phyloP scores from a whole-genome alignment of 208 protist genomes.

The Strigomonas galati region DNA sequence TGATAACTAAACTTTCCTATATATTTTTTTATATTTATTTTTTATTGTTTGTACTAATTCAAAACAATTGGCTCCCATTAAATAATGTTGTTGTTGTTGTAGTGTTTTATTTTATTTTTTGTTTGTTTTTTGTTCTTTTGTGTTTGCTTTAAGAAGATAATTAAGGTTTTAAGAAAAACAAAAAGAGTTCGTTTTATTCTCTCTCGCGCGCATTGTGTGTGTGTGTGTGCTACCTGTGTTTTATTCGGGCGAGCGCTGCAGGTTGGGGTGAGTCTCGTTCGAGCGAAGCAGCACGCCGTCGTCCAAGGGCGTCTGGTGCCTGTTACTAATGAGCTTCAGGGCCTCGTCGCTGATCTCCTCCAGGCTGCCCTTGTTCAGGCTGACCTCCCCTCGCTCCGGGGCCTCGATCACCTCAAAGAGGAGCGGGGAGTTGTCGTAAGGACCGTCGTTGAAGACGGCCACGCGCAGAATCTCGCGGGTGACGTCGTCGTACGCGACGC shows the following conservation, averaged over 20 bases:
- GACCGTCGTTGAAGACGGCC: constrained; percentile 73
- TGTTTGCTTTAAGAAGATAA: neutral
- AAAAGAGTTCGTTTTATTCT: too few species aligned
- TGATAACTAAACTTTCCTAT: constrained; percentile 1
- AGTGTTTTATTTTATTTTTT: neutral
- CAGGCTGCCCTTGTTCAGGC: constrained; percentile 40
- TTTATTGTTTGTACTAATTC: constrained; percentile 1
- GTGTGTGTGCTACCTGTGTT: neutral
- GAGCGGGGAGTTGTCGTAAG: constrained; percentile 81
- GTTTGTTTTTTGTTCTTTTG: neutral
- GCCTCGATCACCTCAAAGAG: constrained; percentile 87
- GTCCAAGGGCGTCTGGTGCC: constrained; percentile 83
- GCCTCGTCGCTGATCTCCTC: constrained; percentile 59
- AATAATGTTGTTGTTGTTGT: neutral
- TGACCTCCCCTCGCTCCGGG: constrained; percentile 88
- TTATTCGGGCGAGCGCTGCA: constrained; percentile 83
- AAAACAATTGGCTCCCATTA: too few species aligned
- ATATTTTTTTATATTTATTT: constrained; percentile 20
- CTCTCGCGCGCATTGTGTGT: neutral
- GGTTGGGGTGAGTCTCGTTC: constrained; percentile 72
- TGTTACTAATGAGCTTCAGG: constrained; percentile 74
- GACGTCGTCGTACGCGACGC: constrained; percentile 63
- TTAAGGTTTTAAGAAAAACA: too few species aligned
- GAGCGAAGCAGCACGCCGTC: constrained; percentile 65
- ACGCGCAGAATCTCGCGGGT: constrained; percentile 73